Percentiles rank a stretch among this genome's conserved stretches.
These are phyloP conservation scores for Ricinus communis DNA, from an alignment of 345 rosid genomes.

Conservation along the genomic window DNA sequence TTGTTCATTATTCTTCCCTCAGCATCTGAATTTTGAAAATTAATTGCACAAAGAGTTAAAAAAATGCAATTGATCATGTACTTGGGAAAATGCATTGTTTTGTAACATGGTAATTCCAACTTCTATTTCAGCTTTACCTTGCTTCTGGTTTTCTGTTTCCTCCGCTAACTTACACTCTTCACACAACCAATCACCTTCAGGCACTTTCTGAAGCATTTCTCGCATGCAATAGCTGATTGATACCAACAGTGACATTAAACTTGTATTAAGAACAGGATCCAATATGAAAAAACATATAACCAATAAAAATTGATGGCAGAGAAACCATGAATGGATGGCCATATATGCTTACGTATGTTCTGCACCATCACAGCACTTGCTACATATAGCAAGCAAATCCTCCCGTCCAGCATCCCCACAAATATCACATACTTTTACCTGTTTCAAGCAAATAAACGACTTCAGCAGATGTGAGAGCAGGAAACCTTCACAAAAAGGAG, in stretches of 20 bases:
- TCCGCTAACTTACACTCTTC: conserved; percentile 88
- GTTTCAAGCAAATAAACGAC: conserved; percentile 26
- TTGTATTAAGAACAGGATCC: conserved; percentile 2
- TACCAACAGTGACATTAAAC: conserved; percentile 21
- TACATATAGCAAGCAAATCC: conserved; percentile 91
- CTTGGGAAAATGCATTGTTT: neutral
- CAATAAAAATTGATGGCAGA: neutral
- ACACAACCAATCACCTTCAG: conserved; percentile 93
- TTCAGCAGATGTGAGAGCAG: neutral
- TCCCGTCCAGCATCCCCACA: conserved; percentile 99
- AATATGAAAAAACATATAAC: conserved; percentile 6
- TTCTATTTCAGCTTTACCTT: conserved; percentile 47
- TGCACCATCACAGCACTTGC: conserved; percentile 94
- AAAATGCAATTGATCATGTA: neutral
- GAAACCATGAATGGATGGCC: conserved; percentile 9
- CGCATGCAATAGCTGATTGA: conserved; percentile 91
- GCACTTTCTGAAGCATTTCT: conserved; percentile 77
- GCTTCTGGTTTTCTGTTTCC: conserved; percentile 65
- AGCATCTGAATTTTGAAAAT: conserved; percentile 48
- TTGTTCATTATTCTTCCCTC: conserved; percentile 49
- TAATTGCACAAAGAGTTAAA: conserved; percentile 20
- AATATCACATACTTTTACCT: conserved; percentile 99
- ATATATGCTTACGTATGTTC: conserved; percentile 90
- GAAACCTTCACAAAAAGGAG: neutral
- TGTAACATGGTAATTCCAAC: neutral